Evolutionary conservation across 805 yeast genomes (phyloP), one percentile per base, ranked within the genome.

Genomic region (Sugiyamaella americana): DNA sequence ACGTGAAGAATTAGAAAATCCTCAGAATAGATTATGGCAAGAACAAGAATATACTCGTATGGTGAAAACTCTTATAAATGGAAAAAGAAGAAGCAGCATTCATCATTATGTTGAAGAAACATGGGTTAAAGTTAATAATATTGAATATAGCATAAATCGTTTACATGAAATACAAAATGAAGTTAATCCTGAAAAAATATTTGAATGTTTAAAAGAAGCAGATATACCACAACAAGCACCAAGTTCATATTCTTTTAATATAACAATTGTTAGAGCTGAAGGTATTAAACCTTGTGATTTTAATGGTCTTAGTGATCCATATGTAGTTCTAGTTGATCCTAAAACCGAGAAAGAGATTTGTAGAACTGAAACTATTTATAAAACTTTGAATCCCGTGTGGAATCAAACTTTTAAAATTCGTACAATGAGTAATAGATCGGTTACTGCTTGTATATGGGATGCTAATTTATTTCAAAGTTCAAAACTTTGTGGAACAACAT

Each of bases 391-490:
- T 55, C 96, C 97, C 0, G 76, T 74, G 13, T 91, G 94, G 94
- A 85, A 86, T 57, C 96, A 89, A 66, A 86, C 84, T 47, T 86
- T 87, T 60, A 95, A 87, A 61, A 57, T 70, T 2, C 63, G 64
- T 0, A 70, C 73, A 0, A 63, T 70, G 18, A 63, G 73, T 1
- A 59, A 74, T 1, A 65, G 72, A 32, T 70, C 77, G 22, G 52
- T 84, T 1, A 72, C 79, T 1, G 74, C 79, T 1, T 80, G 82
- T 1, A 75, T 85, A 0, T 86, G 95, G 94, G 82, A 82, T 56
- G 82, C 78, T 36, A 66, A 72, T 5, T 57, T 70, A 0, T 67
- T 76, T 8, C 69, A 78, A 1, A 71, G 76, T 5, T 83, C 82
- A 50, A 77, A 78, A 5, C 65, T 84, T 4, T 75, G 84, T 56